phyloP scores from a whole-genome alignment of 345 rosid genomes.

The Excoecaria cochinchinensis region DNA sequence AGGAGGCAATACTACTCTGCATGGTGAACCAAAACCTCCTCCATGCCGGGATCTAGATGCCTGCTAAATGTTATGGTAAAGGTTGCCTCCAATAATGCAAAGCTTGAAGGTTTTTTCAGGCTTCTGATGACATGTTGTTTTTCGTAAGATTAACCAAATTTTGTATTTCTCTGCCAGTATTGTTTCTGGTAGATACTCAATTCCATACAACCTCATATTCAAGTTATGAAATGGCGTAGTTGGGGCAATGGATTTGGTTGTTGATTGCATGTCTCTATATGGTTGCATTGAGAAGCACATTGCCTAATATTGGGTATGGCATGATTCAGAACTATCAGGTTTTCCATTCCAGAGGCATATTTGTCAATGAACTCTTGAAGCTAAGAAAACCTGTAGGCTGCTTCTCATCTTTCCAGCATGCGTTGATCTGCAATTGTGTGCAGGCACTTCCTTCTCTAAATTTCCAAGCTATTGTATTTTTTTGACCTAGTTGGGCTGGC shows the following conservation, averaged over 20 bases:
- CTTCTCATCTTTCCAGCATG: background rate
- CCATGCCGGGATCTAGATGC: constrained; percentile 91
- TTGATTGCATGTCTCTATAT: background rate
- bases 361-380: background rate
- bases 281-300: background rate
- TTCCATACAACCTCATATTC: constrained; percentile 18
- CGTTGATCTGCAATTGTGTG: background rate
- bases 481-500: background rate
- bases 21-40: constrained; percentile 79
- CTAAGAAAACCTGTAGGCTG: background rate
- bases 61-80: constrained; percentile 46
- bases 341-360: background rate
- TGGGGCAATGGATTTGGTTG: background rate
- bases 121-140: constrained; percentile 26
- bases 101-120: constrained; percentile 22
- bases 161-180: constrained; percentile 26
- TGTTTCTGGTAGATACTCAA: constrained; percentile 23
- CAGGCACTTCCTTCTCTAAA: background rate
- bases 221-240: constrained; percentile 21
- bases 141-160: constrained; percentile 17
- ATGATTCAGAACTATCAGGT: background rate
- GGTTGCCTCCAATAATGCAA: constrained; percentile 23
- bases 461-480: background rate
- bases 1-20: constrained; percentile 88
- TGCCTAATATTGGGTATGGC: background rate